Base-by-base conservation (phyloP, 2,329 filamentous ascomycete species). In the Remersonia thermophila region DNA sequence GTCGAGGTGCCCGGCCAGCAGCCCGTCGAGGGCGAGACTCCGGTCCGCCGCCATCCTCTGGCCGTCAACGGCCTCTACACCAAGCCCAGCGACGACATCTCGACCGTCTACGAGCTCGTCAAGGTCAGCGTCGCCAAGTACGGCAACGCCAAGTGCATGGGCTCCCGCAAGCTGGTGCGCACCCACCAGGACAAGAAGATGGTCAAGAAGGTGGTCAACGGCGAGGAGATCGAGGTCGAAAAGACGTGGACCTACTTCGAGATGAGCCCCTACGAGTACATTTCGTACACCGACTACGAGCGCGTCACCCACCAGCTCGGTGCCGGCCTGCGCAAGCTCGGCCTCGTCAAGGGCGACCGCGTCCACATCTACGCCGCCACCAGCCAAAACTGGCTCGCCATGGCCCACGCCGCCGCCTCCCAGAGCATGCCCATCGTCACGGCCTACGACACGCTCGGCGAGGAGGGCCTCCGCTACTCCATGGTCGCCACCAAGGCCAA, bases 211-310 rank as follows among this genome's bases (percentile, higher is more conserved):
- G 69, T 86, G 39, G 65, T 93, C 30, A 82, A 91, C 55, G 84
- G 84, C 46, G 71, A 79, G 52, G 80, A 89, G 66, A 64, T 73
- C 51, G 73, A 86, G 59, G 73, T 87, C 18, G 81, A 89, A 57
- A 93, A 93, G 74, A 44, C 83, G 53, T 93, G 84, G 84, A 80
- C 78, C 38, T 93, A 82, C 61, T 91, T 84, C 55, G 84, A 93
- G 65, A 74, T 89, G 50, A 80, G 80, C 55, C 67, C 66, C 35
- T 93, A 89, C 65, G 71, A 76, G 42, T 93, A 81, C 65, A 67
- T 80, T 54, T 80, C 70, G 53, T 93, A 83, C 61, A 68, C 73
- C 49, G 80, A 91, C 58, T 91, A 86, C 55, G 77, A 87, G 65
- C 68, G 75, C 54, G 63, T 80, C 50, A 71, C 69, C 16, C 62